Base-by-base conservation (phyloP, 495 filamentous ascomycete genomes). In the Viridothelium virens region DNA sequence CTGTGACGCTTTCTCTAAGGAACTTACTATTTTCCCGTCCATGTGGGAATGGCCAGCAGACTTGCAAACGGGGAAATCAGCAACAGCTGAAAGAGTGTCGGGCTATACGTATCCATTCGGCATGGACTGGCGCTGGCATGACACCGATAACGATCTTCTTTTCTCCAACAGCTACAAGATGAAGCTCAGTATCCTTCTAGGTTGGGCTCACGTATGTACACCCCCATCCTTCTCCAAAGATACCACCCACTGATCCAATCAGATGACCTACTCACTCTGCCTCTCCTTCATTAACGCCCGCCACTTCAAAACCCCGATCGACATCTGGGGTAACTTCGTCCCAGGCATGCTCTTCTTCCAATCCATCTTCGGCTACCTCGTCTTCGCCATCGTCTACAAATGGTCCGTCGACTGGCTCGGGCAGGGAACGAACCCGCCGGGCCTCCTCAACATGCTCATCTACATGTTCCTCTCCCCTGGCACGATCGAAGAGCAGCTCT, bases 291-390 rank as follows among this genome's bases (percentile, higher is more conserved):
- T 96, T 81, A 99, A 99, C 70, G 91, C 91, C 56, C 87, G 89
- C 18, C 89, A 96, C 74, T 99, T 97, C 83, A 92, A 93, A 79
- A 88, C 86, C 34, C 89, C 89, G 63, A 89, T 97, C 70, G 94
- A 99, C 74, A 90, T 97, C 70, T 93, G 89, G 84, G 94, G 92
- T 68, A 96, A 96, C 76, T 97, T 99, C 74, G 77, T 99, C 48
- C 94, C 94, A 9, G 92, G 93, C 61, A 96, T 99, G 92, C 88
- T 99, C 67, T 99, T 99, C 82, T 96, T 97, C 85, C 95, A 99
- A 78, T 86, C 90, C 61, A 97, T 99, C 77, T 99, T 99, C 68
- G 94, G 94, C 61, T 99, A 99, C 71, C 86, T 99, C 16, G 92
- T 94, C 62, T 81, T 96, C 73, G 87, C 88, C 71, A 95, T 99